These are phyloP conservation scores for Talaromyces sp. DNA, from an alignment of 2,329 filamentous ascomycete genomes.

Conservation along the genomic window DNA sequence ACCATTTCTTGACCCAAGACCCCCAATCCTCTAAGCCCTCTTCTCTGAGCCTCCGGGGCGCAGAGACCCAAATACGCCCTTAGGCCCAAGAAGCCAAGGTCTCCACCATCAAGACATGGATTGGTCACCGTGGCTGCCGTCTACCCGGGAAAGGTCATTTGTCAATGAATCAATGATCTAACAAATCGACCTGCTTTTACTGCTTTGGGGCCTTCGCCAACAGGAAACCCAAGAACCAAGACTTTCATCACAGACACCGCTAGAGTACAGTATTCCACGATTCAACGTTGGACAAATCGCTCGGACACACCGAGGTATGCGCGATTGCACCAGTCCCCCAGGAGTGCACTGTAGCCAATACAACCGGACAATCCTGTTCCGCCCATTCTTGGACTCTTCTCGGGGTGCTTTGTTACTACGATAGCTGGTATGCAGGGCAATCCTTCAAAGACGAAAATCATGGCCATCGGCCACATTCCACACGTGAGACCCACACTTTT, in stretches of 20 bases:
- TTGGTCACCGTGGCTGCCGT: constrained; percentile 1
- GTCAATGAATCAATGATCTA: background rate
- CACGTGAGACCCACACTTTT: constrained; percentile 18
- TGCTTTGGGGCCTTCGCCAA: background rate
- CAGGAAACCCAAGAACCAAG: background rate
- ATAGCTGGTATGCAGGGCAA: constrained; percentile 5
- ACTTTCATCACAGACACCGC: too few relatives aligned
- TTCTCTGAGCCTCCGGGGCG: constrained; percentile 12
- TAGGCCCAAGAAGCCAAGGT: background rate
- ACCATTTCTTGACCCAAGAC: background rate
- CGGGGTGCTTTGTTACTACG: constrained; percentile 1
- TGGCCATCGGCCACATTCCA: constrained; percentile 13
- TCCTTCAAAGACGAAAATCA: background rate
- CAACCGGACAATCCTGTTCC: constrained; percentile 10
- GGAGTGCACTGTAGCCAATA: background rate
- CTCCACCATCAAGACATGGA: background rate
- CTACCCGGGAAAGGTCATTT: constrained; percentile 3
- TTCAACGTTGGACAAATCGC: background rate
- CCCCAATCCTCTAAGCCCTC: constrained; percentile 3
- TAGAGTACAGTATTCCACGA: too few relatives aligned
- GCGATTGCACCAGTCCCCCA: background rate
- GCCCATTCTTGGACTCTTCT: constrained; percentile 13
- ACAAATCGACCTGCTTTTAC: background rate
- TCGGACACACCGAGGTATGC: constrained; percentile 16
- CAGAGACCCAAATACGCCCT: background rate